These are phyloP conservation scores for Conticribra weissflogii DNA, from an alignment of 108 stramenopile genomes.

Conservation along the genomic window DNA sequence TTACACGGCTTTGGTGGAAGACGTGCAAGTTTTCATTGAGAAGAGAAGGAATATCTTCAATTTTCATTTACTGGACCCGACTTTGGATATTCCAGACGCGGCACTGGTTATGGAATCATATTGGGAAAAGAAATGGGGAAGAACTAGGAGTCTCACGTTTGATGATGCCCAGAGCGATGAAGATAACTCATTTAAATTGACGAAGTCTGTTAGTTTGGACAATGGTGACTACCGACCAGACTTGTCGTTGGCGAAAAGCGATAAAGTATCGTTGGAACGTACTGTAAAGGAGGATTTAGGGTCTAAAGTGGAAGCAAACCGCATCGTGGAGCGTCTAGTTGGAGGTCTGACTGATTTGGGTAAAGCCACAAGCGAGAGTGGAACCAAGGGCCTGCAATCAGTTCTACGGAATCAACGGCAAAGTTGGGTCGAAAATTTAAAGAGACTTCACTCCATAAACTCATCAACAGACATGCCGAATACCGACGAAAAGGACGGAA, in stretches of 20 bases:
- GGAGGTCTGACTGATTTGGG: conserved; percentile 48
- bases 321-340: conserved; percentile 42
- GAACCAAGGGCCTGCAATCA: conserved; percentile 31
- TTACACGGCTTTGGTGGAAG: conserved; percentile 43
- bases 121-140: conserved; percentile 16
- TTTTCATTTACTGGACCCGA: conserved; percentile 48
- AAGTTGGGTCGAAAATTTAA: conserved; percentile 37
- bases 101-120: conserved; percentile 33
- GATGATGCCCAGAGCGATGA: not conserved
- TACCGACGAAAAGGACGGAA: conserved; percentile 3
- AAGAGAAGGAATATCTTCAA: conserved; percentile 49
- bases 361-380: conserved; percentile 44
- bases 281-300: conserved; percentile 25
- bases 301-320: conserved; percentile 14
- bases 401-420: conserved; percentile 39
- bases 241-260: conserved; percentile 5
- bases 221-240: conserved; percentile 21
- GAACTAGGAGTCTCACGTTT: not conserved
- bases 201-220: conserved; percentile 19
- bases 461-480: not conserved
- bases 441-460: conserved; percentile 29
- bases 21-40: conserved; percentile 53
- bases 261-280: conserved; percentile 8
- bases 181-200: conserved; percentile 13
- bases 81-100: conserved; percentile 43